phyloP scores from a whole-genome alignment of 2,329 filamentous ascomycete species.

The Aspergillus fischeri region DNA sequence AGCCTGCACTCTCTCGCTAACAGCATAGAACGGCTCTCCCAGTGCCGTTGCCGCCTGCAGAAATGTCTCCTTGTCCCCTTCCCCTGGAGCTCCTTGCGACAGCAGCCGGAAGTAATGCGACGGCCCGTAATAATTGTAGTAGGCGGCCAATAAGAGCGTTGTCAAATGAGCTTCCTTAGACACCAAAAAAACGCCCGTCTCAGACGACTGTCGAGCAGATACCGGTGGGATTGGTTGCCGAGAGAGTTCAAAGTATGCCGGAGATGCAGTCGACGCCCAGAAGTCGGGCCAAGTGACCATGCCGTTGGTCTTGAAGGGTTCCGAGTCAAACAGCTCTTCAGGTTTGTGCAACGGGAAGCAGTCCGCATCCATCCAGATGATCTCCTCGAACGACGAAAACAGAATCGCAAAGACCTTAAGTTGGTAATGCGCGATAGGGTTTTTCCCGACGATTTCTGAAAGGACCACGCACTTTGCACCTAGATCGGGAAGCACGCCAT shows the following conservation, averaged over 20 bases:
- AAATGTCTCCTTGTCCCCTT: slow-evolving; percentile 40
- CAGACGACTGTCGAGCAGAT: slow-evolving; percentile 33
- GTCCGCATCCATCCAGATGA: slow-evolving; percentile 57
- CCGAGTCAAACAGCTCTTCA: slow-evolving; percentile 43
- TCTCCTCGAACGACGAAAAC: slow-evolving; percentile 55
- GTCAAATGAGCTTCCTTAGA: slow-evolving; percentile 33
- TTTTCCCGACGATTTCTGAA: slow-evolving; percentile 38
- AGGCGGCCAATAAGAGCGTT: slow-evolving; percentile 34
- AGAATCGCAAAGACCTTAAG: slow-evolving; percentile 55
- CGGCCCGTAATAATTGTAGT: slow-evolving; percentile 35
- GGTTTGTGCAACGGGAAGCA: slow-evolving; percentile 48
- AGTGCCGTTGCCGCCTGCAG: slow-evolving; percentile 32
- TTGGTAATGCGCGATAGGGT: slow-evolving; percentile 46
- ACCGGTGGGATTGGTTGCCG: slow-evolving; percentile 31
- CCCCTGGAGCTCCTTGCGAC: slow-evolving; percentile 35
- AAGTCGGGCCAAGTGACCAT: slow-evolving; percentile 57
- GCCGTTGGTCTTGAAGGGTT: slow-evolving; percentile 50
- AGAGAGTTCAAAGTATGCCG: slow-evolving; percentile 41
- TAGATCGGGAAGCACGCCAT: slow-evolving; percentile 37
- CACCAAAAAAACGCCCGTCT: slow-evolving; percentile 34
- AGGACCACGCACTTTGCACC: slow-evolving; percentile 43
- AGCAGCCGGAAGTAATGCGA: slow-evolving; percentile 38
- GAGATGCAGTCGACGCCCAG: slow-evolving; percentile 43
- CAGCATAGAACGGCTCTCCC: slow-evolving; percentile 32
- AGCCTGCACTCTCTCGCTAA: slow-evolving; percentile 33